Evolutionary conservation across 108 stramenopile species (phyloP).

Genomic region (Thalassiosira profunda): DNA sequence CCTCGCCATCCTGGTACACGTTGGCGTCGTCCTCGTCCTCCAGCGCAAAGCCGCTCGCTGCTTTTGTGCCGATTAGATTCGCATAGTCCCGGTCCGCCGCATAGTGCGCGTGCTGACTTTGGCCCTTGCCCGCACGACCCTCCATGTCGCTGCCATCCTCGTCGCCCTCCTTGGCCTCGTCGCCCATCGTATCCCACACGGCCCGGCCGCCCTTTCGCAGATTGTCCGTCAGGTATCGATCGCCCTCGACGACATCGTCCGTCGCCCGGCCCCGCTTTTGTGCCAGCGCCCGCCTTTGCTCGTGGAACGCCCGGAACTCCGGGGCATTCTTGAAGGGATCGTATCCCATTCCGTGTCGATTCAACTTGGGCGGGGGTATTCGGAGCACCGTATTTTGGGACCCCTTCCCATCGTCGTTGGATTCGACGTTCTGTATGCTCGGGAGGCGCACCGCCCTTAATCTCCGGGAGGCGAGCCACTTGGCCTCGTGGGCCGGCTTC

Average conservation of each 20-base stretch:
- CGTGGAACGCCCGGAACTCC: conserved; percentile 68
- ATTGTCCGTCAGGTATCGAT: conserved; percentile 36
- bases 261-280: conserved; percentile 46
- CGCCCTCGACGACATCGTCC: neutral
- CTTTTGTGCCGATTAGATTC: conserved; percentile 79
- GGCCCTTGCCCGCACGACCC: no score
- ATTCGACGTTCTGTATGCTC: conserved; percentile 10
- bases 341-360: conserved; percentile 80
- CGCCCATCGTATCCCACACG: conserved; percentile 14
- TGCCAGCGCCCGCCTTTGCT: conserved; percentile 53
- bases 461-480: conserved; percentile 27
- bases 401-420: neutral
- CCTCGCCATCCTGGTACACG: conserved; percentile 62
- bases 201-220: conserved; percentile 17
- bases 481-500: conserved; percentile 12
- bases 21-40: conserved; percentile 86
- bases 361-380: conserved; percentile 78
- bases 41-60: conserved; percentile 82
- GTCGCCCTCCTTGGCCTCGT: conserved; percentile 13
- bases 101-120: conserved; percentile 41
- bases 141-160: no score
- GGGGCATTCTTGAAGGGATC: conserved; percentile 78
- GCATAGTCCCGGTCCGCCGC: conserved; percentile 45
- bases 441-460: conserved; percentile 35
- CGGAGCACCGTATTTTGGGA: neutral